A percentile compares a stretch with the other conserved stretches of the same genome.
Conservation (phyloP, 805 yeast species). For the Lipomyces sp. region DNA sequence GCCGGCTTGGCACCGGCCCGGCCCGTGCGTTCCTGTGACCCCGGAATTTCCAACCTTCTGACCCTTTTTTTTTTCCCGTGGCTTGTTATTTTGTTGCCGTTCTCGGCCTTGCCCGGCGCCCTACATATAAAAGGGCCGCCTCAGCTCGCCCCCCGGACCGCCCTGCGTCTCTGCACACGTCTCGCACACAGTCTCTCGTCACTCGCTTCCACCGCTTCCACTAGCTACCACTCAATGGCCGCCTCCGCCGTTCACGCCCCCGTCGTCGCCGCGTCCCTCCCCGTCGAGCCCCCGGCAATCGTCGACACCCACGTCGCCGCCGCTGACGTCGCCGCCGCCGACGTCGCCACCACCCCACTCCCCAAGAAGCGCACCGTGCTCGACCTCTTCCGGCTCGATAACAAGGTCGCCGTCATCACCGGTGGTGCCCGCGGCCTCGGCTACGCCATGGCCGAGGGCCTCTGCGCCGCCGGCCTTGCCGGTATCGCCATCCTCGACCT, state of each 20-base stretch:
- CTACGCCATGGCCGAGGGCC: constrained; percentile 57
- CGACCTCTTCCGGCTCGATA: constrained; percentile 54
- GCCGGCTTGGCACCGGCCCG: too few relatives aligned
- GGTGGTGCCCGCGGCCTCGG: constrained; percentile 72
- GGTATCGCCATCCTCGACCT: constrained; percentile 55
- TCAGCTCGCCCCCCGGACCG: too few relatives aligned
- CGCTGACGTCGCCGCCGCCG: constrained; percentile 32
- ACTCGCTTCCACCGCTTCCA: too few relatives aligned
- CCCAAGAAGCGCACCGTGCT: constrained; percentile 39
- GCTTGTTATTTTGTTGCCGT: too few relatives aligned
- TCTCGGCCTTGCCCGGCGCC: too few relatives aligned
- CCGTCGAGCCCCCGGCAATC: not conserved
- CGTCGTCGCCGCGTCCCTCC: not conserved
- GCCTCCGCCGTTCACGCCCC: not conserved
- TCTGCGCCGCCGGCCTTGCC: constrained; percentile 54
- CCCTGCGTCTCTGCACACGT: too few relatives aligned
- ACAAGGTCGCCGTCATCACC: constrained; percentile 60
- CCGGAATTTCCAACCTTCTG: too few relatives aligned
- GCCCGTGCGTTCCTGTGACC: too few relatives aligned
- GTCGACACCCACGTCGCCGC: too few relatives aligned
- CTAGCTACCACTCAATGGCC: not conserved
- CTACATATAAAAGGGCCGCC: too few relatives aligned
- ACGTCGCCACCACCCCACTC: constrained; percentile 28
- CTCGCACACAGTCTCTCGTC: too few relatives aligned
- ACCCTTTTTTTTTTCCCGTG: too few relatives aligned